Evolutionary conservation across 441 rosid genomes (phyloP).

Genomic region (Croton setiger): DNA sequence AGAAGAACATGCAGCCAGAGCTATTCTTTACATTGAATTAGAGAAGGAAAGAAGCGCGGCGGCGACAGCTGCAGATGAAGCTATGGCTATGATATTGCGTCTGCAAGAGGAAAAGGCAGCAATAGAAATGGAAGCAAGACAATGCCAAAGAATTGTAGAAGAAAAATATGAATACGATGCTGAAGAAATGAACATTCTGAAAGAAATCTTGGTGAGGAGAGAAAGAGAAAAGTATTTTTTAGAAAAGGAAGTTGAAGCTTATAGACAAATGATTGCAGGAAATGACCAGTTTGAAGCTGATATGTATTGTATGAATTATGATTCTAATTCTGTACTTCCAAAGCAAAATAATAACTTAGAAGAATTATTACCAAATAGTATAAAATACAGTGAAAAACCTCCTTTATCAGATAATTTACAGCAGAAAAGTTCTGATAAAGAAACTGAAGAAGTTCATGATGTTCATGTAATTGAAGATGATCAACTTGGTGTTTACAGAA

Average conservation of each 20-base stretch:
- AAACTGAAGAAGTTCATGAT: conserved; percentile 31
- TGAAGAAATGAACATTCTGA: conserved; percentile 80
- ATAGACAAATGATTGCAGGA: conserved; percentile 42
- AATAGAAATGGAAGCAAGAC: conserved; percentile 63
- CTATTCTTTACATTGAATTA: conserved; percentile 50
- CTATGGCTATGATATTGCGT: conserved; percentile 63
- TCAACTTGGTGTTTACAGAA: conserved; percentile 14
- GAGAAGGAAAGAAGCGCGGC: conserved; percentile 85
- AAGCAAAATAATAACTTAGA: conserved; percentile 18
- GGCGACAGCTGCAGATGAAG: conserved; percentile 71
- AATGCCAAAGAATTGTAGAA: conserved; percentile 68
- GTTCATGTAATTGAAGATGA: conserved; percentile 43
- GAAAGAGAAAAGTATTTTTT: conserved; percentile 71
- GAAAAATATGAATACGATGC: conserved; percentile 67
- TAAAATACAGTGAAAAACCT: neutral
- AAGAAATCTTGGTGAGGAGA: conserved; percentile 67
- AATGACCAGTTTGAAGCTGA: conserved; percentile 39
- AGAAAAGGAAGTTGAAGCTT: conserved; percentile 72
- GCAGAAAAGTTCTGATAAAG: conserved; percentile 17
- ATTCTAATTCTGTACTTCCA: conserved; percentile 21
- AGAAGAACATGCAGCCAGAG: conserved; percentile 29
- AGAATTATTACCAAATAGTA: neutral
- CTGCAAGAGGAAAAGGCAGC: conserved; percentile 53
- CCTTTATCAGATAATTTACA: conserved; percentile 8
- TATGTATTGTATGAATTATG: conserved; percentile 10